Percentiles rank a stretch among this genome's conserved stretches.
Conservation (phyloP, 2,329 filamentous ascomycete species). For the Diplodia corticola region DNA sequence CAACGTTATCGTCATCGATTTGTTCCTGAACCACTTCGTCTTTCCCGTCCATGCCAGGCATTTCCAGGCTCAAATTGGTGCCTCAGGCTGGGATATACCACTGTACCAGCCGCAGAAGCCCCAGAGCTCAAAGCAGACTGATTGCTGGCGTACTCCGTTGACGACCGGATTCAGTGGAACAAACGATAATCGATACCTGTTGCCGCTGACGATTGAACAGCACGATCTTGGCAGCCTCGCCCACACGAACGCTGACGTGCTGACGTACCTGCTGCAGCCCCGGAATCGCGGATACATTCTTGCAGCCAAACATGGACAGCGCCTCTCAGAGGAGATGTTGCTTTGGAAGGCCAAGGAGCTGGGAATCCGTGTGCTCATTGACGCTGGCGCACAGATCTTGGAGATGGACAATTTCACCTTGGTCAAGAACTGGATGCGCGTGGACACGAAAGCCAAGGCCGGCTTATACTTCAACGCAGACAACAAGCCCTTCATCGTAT, state of each 20-base stretch:
- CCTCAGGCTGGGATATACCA: conserved; percentile 68
- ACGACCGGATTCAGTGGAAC: conserved; percentile 74
- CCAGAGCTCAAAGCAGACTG: neutral
- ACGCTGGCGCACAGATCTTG: conserved; percentile 64
- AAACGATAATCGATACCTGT: conserved; percentile 61
- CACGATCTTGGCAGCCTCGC: conserved; percentile 57
- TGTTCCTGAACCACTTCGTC: conserved; percentile 64
- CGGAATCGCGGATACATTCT: conserved; percentile 53
- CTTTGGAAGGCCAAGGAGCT: conserved; percentile 41
- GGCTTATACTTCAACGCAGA: conserved; percentile 57
- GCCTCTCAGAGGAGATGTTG: conserved; percentile 50
- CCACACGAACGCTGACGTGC: conserved; percentile 65
- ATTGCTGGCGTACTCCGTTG: conserved; percentile 28
- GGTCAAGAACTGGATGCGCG: conserved; percentile 53
- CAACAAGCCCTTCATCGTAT: conserved; percentile 50
- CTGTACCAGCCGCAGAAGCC: conserved; percentile 34
- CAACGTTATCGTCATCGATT: conserved; percentile 60
- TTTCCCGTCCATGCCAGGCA: conserved; percentile 67
- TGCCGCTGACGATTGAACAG: conserved; percentile 63
- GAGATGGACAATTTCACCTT: conserved; percentile 59
- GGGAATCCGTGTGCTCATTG: conserved; percentile 59
- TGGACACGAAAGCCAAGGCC: conserved; percentile 47
- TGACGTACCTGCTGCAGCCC: conserved; percentile 57
- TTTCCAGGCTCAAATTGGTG: conserved; percentile 62
- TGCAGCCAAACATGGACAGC: conserved; percentile 36